Conservation (phyloP, 306 rosid genomes). For the Citrullus mucosospermus region DNA sequence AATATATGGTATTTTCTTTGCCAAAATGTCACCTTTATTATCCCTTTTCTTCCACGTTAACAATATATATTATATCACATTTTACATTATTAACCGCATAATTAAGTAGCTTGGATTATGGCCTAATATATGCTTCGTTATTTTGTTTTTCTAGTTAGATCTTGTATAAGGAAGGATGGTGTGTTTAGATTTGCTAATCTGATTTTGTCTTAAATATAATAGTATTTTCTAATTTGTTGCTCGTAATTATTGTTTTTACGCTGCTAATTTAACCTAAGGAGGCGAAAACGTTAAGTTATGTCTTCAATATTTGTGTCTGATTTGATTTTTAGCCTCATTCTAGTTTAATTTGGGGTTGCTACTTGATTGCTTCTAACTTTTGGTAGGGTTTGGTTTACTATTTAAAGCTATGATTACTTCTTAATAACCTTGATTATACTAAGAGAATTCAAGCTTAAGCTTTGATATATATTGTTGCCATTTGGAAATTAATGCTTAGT, state of each 20-base stretch:
- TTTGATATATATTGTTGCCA: background rate
- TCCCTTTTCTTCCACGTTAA: background rate
- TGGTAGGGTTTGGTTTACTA: slow-evolving; percentile 4
- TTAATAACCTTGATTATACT: background rate
- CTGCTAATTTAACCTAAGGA: background rate
- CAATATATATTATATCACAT: background rate
- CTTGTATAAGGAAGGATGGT: background rate
- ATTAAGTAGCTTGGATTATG: no score
- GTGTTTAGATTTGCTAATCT: background rate
- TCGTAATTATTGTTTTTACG: background rate
- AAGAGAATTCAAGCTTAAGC: background rate
- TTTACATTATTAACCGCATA: no score
- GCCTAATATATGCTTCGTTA: background rate
- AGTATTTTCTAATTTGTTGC: background rate
- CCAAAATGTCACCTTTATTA: background rate
- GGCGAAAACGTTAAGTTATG: background rate
- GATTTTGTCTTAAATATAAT: background rate
- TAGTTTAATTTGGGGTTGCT: background rate
- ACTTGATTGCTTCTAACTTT: background rate
- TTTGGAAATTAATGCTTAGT: background rate
- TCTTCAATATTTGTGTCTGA: background rate
- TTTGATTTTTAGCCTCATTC: background rate
- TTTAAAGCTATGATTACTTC: background rate
- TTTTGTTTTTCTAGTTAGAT: background rate
- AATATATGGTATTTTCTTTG: background rate